Percentiles rank a stretch among this genome's conserved stretches.
phyloP scores from a whole-genome alignment of 176 grass and related monocot genomes.

The Avena atlantica region DNA sequence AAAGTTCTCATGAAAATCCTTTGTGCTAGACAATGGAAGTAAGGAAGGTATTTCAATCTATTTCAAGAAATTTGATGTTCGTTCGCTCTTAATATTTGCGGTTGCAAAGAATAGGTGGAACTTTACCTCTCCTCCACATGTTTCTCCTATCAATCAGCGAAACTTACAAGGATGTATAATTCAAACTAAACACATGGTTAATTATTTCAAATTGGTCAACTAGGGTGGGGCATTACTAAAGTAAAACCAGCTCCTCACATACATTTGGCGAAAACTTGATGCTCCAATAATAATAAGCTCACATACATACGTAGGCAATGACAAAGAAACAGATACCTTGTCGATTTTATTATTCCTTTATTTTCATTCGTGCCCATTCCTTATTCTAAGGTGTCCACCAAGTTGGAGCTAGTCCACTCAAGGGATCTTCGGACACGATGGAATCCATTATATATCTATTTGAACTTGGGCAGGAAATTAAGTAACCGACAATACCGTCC shows the following conservation, averaged over 20 bases:
- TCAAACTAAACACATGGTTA: not conserved
- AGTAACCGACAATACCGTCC: not conserved
- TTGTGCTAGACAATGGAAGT: not conserved
- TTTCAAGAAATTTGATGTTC: not conserved
- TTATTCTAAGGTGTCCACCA: not conserved
- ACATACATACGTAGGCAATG: not conserved
- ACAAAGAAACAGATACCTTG: constrained; percentile 10
- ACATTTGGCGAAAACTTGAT: not conserved
- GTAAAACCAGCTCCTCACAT: not conserved
- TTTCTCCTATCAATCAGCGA: not conserved
- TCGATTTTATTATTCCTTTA: constrained; percentile 1
- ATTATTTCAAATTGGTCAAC: not conserved
- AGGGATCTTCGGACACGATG: constrained; percentile 12
- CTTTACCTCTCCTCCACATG: not conserved
- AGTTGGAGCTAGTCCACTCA: not conserved
- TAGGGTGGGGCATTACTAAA: not conserved
- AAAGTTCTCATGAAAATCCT: not conserved
- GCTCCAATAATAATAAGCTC: not conserved
- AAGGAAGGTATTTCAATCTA: not conserved
- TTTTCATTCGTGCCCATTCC: not conserved
- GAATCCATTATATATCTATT: not conserved
- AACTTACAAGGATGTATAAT: not conserved
- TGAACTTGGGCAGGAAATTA: constrained; percentile 1
- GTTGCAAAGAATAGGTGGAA: not conserved
- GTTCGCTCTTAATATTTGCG: not conserved